These are phyloP conservation scores for Naumovozyma baii DNA, from an alignment of 805 yeast species.

Conservation along the genomic window DNA sequence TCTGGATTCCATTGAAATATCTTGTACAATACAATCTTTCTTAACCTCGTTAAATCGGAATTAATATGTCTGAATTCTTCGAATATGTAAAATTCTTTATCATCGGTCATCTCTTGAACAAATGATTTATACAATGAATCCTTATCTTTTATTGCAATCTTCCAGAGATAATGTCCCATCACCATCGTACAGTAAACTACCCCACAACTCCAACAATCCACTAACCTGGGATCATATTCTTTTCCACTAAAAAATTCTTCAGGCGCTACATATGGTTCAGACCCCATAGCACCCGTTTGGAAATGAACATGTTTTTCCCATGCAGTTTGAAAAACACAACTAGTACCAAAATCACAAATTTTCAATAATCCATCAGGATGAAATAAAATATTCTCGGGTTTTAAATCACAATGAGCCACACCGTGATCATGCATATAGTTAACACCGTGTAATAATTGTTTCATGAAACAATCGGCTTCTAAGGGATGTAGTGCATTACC, in stretches of 20 bases:
- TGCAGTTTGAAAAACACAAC: constrained; percentile 81
- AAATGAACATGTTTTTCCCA: constrained; percentile 73
- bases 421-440: constrained; percentile 85
- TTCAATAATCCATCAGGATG: constrained; percentile 57
- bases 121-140: constrained; percentile 39
- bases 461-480: constrained; percentile 84
- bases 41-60: constrained; percentile 31
- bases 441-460: constrained; percentile 75
- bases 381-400: constrained; percentile 76
- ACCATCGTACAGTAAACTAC: constrained; percentile 69
- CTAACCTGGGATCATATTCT: constrained; percentile 65
- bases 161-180: constrained; percentile 87
- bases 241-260: constrained; percentile 57
- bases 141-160: constrained; percentile 54
- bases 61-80: constrained; percentile 43
- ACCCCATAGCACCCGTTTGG: constrained; percentile 69
- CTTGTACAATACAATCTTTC: constrained; percentile 44
- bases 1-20: constrained; percentile 50
- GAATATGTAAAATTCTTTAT: constrained; percentile 39
- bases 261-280: constrained; percentile 88
- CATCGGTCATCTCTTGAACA: constrained; percentile 36
- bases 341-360: constrained; percentile 82
- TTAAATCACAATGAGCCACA: constrained; percentile 87
- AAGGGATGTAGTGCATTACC: constrained; percentile 42
- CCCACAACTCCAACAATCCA: constrained; percentile 87